A percentile compares a stretch with the other conserved stretches of the same genome.
Evolutionary conservation across 192 early-diverging fungal genomes (phyloP).

Genomic region (Coemansia sp.): DNA sequence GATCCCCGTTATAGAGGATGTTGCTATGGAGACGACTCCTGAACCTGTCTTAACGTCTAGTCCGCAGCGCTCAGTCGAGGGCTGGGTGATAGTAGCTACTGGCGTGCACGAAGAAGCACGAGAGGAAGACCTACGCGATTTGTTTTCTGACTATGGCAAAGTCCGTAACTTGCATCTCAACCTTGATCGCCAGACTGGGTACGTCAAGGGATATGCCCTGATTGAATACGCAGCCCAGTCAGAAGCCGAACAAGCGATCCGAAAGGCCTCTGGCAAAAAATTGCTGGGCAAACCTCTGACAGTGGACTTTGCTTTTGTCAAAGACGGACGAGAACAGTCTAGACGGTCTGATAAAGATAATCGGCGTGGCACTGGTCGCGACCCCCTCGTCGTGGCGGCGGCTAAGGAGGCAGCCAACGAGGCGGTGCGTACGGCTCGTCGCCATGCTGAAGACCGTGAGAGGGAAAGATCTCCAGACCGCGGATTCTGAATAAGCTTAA

Average conservation of each 20-base stretch:
- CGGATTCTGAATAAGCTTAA: conserved; percentile 30
- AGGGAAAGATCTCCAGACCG: conserved; percentile 53
- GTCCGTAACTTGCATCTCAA: conserved; percentile 92
- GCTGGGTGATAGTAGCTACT: conserved; percentile 94
- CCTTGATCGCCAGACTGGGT: conserved; percentile 93
- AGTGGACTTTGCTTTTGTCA: conserved; percentile 90
- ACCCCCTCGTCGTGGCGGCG: not conserved
- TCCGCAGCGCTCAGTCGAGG: conserved; percentile 72
- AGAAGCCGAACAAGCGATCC: conserved; percentile 83
- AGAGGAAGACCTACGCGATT: conserved; percentile 88
- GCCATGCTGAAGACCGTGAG: conserved; percentile 18
- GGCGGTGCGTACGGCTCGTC: not conserved
- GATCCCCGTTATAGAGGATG: not conserved
- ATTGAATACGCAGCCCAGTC: conserved; percentile 82
- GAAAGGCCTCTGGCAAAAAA: conserved; percentile 70
- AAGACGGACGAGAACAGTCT: conserved; percentile 19
- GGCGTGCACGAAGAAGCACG: conserved; percentile 94
- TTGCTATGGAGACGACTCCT: not conserved
- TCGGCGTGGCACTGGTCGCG: not conserved
- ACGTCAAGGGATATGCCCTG: conserved; percentile 95
- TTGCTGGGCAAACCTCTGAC: conserved; percentile 75
- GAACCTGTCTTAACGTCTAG: not conserved
- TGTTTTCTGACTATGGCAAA: conserved; percentile 89
- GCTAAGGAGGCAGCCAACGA: conserved; percentile 15
- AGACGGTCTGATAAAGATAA: not conserved